Conservation (phyloP, 2,329 filamentous ascomycete species). For the Colletotrichum higginsianum region DNA sequence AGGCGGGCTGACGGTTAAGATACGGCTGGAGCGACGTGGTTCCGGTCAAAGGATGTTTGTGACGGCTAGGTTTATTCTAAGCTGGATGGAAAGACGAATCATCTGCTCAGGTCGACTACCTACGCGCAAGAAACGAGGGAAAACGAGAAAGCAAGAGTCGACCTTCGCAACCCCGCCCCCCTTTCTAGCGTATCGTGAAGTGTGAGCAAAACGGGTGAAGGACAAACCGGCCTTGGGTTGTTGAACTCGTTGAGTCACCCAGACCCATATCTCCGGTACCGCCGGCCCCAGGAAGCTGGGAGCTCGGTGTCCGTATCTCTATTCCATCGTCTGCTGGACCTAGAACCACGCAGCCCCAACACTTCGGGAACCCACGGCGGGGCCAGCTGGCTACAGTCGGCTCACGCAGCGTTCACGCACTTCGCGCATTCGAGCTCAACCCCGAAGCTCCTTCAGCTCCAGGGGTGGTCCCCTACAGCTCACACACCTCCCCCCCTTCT, state of each 20-base stretch:
- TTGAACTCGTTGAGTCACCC: slow-evolving; percentile 26
- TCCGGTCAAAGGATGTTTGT: not conserved
- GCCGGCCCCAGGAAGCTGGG: not conserved
- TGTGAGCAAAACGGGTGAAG: not conserved
- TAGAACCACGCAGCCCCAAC: slow-evolving; percentile 11
- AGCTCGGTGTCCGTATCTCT: too few species aligned
- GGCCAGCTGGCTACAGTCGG: slow-evolving; percentile 37
- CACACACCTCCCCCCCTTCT: not conserved
- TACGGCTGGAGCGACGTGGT: not conserved
- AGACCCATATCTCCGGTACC: not conserved
- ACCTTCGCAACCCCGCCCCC: not conserved
- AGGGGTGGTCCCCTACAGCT: not conserved
- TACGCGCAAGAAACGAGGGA: not conserved
- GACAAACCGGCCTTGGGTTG: not conserved
- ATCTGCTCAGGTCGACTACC: too few species aligned
- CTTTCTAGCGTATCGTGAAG: too few species aligned
- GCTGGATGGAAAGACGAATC: not conserved
- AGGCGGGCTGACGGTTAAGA: not conserved
- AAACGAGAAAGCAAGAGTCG: not conserved
- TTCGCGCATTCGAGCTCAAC: slow-evolving; percentile 79
- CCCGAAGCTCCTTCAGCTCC: slow-evolving; percentile 60
- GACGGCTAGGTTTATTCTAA: not conserved
- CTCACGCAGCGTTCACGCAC: slow-evolving; percentile 47
- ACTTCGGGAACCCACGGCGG: slow-evolving; percentile 27
- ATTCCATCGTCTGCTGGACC: too few species aligned